phyloP scores from a whole-genome alignment of 1,139 yeast species.

The Zygosaccharomyces pseudobailii region DNA sequence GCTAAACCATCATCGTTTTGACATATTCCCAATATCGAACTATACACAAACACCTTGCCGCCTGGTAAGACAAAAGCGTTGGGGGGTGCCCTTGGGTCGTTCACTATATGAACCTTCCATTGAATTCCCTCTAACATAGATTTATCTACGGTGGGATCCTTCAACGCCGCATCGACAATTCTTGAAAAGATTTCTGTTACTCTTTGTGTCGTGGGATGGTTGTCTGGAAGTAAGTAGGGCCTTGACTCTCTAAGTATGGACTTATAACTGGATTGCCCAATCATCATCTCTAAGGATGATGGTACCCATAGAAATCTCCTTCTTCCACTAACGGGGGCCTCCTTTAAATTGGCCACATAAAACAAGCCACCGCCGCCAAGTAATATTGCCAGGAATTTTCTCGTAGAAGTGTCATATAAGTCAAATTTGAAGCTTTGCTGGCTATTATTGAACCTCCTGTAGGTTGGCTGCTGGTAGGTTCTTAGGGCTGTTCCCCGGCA shows the following conservation, averaged over 20 bases:
- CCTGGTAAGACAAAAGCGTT: constrained; percentile 96
- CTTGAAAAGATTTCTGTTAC: constrained; percentile 59
- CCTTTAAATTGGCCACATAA: constrained; percentile 61
- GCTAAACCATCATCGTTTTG: constrained; percentile 86
- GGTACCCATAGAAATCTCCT: constrained; percentile 71
- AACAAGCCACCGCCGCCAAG: constrained; percentile 42
- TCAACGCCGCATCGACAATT: constrained; percentile 55
- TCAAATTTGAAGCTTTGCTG: constrained; percentile 15
- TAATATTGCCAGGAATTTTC: constrained; percentile 27
- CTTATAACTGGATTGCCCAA: constrained; percentile 67
- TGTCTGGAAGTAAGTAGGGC: constrained; percentile 44
- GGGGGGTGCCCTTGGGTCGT: constrained; percentile 69
- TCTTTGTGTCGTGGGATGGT: constrained; percentile 51
- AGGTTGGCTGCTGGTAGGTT: constrained; percentile 14
- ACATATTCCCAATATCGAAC: constrained; percentile 74
- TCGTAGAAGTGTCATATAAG: constrained; percentile 26
- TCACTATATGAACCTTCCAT: constrained; percentile 82
- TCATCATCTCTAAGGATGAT: constrained; percentile 53
- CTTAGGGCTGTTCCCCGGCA: neutral
- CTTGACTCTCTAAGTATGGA: constrained; percentile 52
- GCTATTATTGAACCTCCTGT: constrained; percentile 31
- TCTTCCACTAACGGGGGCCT: constrained; percentile 80
- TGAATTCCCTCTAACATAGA: constrained; percentile 34
- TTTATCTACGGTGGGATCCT: constrained; percentile 37
- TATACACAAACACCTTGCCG: constrained; percentile 88